Percentiles rank a stretch among this genome's conserved stretches.
phyloP scores from a whole-genome alignment of 1,139 yeast genomes.

The Insectozyma bohioensis region DNA sequence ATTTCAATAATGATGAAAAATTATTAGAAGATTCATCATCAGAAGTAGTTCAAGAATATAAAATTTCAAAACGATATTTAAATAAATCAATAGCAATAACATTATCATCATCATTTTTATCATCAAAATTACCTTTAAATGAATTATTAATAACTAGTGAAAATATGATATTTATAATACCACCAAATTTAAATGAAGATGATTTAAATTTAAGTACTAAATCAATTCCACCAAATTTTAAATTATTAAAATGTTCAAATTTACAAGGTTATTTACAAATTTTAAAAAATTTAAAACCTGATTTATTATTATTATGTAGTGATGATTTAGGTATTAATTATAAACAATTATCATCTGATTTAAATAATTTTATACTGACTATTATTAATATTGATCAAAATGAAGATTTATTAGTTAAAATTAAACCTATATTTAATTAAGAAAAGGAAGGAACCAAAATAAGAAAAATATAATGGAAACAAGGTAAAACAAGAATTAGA shows the following conservation, averaged over 20 bases:
- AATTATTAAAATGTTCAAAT: constrained; percentile 42
- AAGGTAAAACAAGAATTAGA: not conserved
- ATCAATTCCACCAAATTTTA: constrained; percentile 34
- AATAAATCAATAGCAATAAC: constrained; percentile 44
- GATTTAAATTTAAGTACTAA: constrained; percentile 32
- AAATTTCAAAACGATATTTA: constrained; percentile 23
- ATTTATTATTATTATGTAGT: constrained; percentile 40
- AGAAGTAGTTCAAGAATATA: constrained; percentile 8
- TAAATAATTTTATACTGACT: constrained; percentile 40
- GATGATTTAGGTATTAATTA: constrained; percentile 43
- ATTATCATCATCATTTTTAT: constrained; percentile 42
- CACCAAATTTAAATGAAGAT: constrained; percentile 45
- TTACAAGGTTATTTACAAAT: constrained; percentile 44
- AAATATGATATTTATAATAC: constrained; percentile 47
- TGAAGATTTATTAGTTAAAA: constrained; percentile 28
- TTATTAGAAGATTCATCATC: constrained; percentile 6
- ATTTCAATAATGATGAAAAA: constrained; percentile 12
- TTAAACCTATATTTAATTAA: constrained; percentile 24
- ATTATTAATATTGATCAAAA: constrained; percentile 37
- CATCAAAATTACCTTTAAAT: constrained; percentile 38
- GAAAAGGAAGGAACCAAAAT: too few species aligned
- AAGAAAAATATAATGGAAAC: not conserved
- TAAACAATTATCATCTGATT: constrained; percentile 33
- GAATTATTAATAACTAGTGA: constrained; percentile 37
- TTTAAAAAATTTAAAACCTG: constrained; percentile 44